Conservation (phyloP, 2,329 filamentous ascomycete genomes). For the Ampelomyces quisqualis region DNA sequence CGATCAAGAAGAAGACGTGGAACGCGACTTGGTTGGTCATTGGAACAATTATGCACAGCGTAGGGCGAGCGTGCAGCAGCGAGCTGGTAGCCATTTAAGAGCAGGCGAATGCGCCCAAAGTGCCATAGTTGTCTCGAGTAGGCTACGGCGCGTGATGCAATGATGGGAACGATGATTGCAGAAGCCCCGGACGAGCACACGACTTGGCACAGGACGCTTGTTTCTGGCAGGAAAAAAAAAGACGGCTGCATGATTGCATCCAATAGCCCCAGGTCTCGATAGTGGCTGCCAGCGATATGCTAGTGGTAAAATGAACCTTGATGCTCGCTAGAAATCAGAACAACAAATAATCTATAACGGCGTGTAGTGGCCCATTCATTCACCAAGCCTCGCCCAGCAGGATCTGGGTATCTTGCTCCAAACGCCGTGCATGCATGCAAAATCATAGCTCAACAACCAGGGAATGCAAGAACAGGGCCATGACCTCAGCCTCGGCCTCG, state of each 20-base stretch:
- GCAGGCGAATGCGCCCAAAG: background rate
- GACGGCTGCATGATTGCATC: background rate
- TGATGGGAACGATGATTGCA: too few species aligned
- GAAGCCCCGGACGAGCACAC: background rate
- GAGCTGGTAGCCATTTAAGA: background rate
- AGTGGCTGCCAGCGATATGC: background rate
- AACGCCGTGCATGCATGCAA: slow-evolving; percentile 1
- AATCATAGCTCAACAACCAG: background rate
- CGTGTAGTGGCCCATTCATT: background rate
- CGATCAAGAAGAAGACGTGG: too few species aligned
- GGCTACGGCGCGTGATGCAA: too few species aligned
- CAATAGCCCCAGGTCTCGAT: too few species aligned
- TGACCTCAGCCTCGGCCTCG: background rate
- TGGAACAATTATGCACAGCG: background rate
- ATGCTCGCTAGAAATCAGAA: slow-evolving; percentile 1
- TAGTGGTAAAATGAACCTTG: slow-evolving; percentile 1
- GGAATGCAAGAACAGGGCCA: slow-evolving; percentile 4
- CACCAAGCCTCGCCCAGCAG: background rate
- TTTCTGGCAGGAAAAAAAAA: too few species aligned
- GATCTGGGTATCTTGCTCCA: slow-evolving; percentile 3
- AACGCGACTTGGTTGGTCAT: too few species aligned
- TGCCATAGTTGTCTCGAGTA: background rate
- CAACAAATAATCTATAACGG: slow-evolving; percentile 1
- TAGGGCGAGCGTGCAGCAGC: background rate
- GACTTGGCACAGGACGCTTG: background rate